These are phyloP conservation scores for Solanum rostratum DNA, from an alignment of 257 asterid genomes.

Conservation along the genomic window DNA sequence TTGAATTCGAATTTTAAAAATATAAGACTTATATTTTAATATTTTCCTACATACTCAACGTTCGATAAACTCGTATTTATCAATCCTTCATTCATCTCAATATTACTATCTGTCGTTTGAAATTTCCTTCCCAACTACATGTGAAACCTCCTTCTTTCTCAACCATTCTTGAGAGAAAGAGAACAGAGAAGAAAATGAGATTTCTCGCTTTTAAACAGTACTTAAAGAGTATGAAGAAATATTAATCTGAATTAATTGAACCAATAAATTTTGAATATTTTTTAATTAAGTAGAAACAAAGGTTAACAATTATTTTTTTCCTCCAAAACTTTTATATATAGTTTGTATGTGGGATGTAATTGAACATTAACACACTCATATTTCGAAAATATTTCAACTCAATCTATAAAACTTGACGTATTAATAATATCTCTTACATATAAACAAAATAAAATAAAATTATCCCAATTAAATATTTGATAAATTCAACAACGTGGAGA, in stretches of 20 bases:
- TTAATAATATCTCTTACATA: not conserved
- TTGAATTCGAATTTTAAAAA: rapidly evolving
- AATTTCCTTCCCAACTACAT: not conserved
- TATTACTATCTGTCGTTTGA: not conserved
- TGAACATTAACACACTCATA: not conserved
- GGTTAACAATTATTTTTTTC: not conserved
- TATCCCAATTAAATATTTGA: not conserved
- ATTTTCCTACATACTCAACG: too few relatives aligned
- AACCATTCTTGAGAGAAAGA: not conserved
- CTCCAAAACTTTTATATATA: not conserved
- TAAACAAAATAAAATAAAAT: not conserved
- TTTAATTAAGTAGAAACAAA: not conserved
- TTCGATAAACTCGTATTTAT: too few relatives aligned
- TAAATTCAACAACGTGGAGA: not conserved
- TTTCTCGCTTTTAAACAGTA: not conserved
- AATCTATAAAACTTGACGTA: not conserved
- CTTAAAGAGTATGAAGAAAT: not conserved
- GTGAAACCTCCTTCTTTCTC: not conserved
- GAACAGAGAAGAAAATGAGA: not conserved
- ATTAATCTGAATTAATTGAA: not conserved
- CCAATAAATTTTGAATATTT: not conserved
- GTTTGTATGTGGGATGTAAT: not conserved
- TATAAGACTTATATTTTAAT: too few relatives aligned
- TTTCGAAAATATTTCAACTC: not conserved
- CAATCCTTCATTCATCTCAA: not conserved